Evolutionary conservation across 768 basidiomycete genomes (phyloP), one percentile per base, ranked within the genome.

Genomic region (Naematelia aurantialba): DNA sequence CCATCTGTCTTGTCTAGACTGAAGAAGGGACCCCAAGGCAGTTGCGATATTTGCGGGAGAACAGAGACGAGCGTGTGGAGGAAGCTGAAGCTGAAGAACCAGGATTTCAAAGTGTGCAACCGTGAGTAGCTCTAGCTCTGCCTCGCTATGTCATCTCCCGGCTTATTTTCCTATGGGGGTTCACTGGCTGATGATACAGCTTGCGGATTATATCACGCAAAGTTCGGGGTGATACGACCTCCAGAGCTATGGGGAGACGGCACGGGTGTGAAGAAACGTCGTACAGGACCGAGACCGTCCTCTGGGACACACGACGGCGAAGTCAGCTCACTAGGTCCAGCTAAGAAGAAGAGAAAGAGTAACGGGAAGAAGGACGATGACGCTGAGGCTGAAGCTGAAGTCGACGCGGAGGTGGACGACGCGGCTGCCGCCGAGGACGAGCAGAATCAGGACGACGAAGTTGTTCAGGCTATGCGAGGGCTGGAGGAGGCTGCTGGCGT

Each of bases 171-270:
- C n/a, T 1, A 27, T 8, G 24, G 14, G 47, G 12, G 13, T 25
- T 13, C 22, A 30, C 13, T 52, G 44, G 13, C 17, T 45, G 11
- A 25, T 47, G 39, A 27, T 45, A 24, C n/a, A 62, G 72, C 72
- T 1, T 74, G 72, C 30, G 72, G 72, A 10, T 47, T 70, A 21
- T 74, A 74, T 54, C 65, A 67, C 39, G 42, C 50, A n/a, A 71
- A 69, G 57, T 71, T 69, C 58, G 66, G 66, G 4, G 62, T 69
- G 4, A 64, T 71, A 25, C 59, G 72, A 17, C 72, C 72, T 12
- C 60, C 69, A 34, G 66, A 67, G 59, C 48, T 74, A 25, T 74
- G 72, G 72, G 70, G 70, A 13, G 72, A 74, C 44, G 69, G 67
- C 1, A 62, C 51, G 45, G 51, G 55, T 22, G 49, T 70, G 48